Evolutionary conservation across 257 asterid genomes (phyloP).

Genomic region (Primulina eburnea): DNA sequence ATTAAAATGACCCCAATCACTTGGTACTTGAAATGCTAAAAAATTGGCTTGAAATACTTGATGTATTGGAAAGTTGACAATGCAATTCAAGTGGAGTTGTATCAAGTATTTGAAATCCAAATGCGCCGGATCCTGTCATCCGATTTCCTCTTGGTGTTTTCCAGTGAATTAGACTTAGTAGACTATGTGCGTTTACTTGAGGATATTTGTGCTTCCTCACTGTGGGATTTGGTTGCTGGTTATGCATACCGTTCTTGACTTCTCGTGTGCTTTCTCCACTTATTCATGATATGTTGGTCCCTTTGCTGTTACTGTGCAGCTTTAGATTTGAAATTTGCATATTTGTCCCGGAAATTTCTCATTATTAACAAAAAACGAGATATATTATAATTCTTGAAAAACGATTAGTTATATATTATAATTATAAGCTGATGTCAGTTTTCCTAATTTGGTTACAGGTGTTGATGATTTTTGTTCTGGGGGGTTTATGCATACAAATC

Average conservation of each 20-base stretch:
- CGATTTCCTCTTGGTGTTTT: neutral
- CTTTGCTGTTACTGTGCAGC: neutral
- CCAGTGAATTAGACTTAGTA: neutral
- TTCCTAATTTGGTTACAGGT: slow-evolving; percentile 40
- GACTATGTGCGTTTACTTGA: neutral
- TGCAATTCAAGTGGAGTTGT: neutral
- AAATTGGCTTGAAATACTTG: neutral
- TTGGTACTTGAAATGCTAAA: neutral
- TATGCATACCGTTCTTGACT: too few relatives aligned
- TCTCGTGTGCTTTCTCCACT: neutral
- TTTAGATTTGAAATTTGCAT: neutral
- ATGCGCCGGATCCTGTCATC: neutral
- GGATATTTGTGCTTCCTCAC: neutral
- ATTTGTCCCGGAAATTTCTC: neutral
- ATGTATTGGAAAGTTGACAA: neutral
- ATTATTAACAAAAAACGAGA: too few relatives aligned
- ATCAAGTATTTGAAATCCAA: neutral
- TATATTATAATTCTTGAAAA: neutral
- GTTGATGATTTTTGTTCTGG: slow-evolving; percentile 46
- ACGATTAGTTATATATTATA: too few relatives aligned
- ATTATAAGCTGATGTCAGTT: neutral
- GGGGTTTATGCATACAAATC: slow-evolving; percentile 35
- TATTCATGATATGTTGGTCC: neutral
- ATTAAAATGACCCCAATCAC: neutral
- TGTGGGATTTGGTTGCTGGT: neutral